These are phyloP conservation scores for Casuarina cunninghamiana DNA, from an alignment of 306 rosid species.

Conservation along the genomic window DNA sequence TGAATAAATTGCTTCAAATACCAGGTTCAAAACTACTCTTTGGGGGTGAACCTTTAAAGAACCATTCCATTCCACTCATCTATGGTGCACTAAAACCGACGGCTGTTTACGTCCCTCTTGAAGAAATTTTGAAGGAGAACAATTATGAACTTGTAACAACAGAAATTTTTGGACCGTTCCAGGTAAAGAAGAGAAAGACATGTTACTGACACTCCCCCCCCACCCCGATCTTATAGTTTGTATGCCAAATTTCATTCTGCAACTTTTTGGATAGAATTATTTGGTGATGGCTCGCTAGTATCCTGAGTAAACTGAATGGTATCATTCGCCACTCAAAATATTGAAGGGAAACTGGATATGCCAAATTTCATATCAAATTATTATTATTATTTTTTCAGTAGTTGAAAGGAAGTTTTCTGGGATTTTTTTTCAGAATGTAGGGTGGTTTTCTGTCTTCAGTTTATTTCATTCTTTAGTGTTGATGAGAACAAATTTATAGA, in stretches of 20 bases:
- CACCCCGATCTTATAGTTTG: no score
- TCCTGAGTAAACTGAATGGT: not conserved
- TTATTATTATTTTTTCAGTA: not conserved
- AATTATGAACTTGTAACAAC: conserved; percentile 81
- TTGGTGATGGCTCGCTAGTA: not conserved
- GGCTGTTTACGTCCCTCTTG: conserved; percentile 81
- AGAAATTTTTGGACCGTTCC: conserved; percentile 95
- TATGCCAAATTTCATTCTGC: not conserved
- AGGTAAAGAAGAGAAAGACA: conserved; percentile 47
- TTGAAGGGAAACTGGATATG: not conserved
- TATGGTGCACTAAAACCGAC: conserved; percentile 93
- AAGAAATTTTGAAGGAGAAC: conserved; percentile 71
- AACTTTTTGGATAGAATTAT: not conserved
- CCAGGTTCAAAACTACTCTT: conserved; percentile 86
- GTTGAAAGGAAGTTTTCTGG: not conserved
- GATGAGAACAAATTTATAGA: not conserved
- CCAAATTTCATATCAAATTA: not conserved
- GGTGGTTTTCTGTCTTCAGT: not conserved
- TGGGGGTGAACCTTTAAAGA: conserved; percentile 75
- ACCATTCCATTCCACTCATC: conserved; percentile 74
- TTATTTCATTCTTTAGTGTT: not conserved
- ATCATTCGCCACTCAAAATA: not conserved
- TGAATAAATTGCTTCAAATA: conserved; percentile 69
- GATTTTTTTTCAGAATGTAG: not conserved
- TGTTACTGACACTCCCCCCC: not conserved